These are phyloP conservation scores for Ascobolus immersus DNA, from an alignment of 495 filamentous ascomycete genomes.

Conservation along the genomic window DNA sequence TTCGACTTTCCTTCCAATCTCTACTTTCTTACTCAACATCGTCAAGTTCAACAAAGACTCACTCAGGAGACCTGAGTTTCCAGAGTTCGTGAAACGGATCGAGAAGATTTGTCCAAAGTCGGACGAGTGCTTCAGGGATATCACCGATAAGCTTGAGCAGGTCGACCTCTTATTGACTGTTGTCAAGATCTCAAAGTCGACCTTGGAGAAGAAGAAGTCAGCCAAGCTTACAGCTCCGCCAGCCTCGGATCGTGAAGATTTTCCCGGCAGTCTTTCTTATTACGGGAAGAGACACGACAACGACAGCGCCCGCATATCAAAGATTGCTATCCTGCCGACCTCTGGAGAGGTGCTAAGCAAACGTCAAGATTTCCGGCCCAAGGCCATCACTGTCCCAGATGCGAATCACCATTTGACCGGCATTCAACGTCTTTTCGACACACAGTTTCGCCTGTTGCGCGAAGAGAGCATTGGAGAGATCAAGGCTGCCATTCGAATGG, in stretches of 20 bases:
- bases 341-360: slow-evolving; percentile 29
- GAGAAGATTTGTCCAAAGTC: slow-evolving; percentile 3
- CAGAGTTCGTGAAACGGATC: slow-evolving; percentile 1
- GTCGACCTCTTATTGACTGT: slow-evolving; percentile 16
- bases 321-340: slow-evolving; percentile 39
- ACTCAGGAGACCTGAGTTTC: slow-evolving; percentile 7
- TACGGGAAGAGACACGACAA: slow-evolving; percentile 40
- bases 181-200: slow-evolving; percentile 2
- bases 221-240: background rate
- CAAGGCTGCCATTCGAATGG: slow-evolving; percentile 26
- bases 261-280: slow-evolving; percentile 27
- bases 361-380: slow-evolving; percentile 35
- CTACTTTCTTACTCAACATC: slow-evolving; percentile 4
- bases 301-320: slow-evolving; percentile 29
- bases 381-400: slow-evolving; percentile 20
- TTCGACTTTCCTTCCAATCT: slow-evolving; percentile 4
- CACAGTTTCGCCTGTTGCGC: slow-evolving; percentile 43
- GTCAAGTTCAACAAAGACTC: slow-evolving; percentile 13
- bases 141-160: slow-evolving; percentile 19
- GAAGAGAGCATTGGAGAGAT: slow-evolving; percentile 39
- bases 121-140: slow-evolving; percentile 13
- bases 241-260: slow-evolving; percentile 22
- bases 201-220: background rate
- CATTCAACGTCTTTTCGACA: slow-evolving; percentile 34
- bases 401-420: slow-evolving; percentile 27